Percentiles rank a stretch among this genome's conserved stretches.
These are phyloP conservation scores for Candida smagusa DNA, from an alignment of 1,139 yeast genomes.

Conservation along the genomic window DNA sequence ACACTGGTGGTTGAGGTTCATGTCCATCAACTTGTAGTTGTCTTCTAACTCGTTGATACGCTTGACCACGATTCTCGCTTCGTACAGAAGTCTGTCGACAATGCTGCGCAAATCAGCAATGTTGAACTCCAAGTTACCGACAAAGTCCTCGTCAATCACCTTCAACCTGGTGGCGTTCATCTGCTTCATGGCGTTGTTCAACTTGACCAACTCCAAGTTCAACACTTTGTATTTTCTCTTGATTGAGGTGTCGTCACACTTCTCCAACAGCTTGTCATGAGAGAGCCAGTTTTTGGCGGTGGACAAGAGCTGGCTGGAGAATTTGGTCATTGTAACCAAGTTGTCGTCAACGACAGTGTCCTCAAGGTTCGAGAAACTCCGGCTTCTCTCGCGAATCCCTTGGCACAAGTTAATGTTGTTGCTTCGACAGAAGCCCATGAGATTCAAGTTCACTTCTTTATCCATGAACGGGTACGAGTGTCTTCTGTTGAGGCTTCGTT, in stretches of 20 bases:
- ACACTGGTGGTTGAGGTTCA: constrained; percentile 32
- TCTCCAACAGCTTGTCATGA: constrained; percentile 10
- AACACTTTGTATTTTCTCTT: constrained; percentile 25
- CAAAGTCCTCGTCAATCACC: constrained; percentile 32
- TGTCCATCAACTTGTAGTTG: constrained; percentile 47
- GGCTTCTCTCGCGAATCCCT: constrained; percentile 17
- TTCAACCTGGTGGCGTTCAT: constrained; percentile 29
- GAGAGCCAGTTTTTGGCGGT: constrained; percentile 18
- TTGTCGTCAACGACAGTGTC: constrained; percentile 21
- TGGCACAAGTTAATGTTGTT: constrained; percentile 3
- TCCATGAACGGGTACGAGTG: constrained; percentile 40
- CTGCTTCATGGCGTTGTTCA: constrained; percentile 27
- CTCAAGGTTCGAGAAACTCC: constrained; percentile 47
- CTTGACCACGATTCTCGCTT: constrained; percentile 66
- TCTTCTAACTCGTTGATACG: constrained; percentile 83
- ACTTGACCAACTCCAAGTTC: constrained; percentile 30
- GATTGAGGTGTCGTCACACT: constrained; percentile 10
- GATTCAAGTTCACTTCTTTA: constrained; percentile 29
- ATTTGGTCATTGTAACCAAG: constrained; percentile 22
- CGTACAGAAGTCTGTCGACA: constrained; percentile 77
- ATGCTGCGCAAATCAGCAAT: constrained; percentile 64
- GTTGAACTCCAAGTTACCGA: constrained; percentile 41
- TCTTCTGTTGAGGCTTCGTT: constrained; percentile 35
- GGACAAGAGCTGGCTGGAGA: constrained; percentile 21
- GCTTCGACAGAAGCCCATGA: constrained; percentile 21